Base-by-base conservation (phyloP, 1,284 basidiomycete genomes). In the Tylopilus orsonianus region DNA sequence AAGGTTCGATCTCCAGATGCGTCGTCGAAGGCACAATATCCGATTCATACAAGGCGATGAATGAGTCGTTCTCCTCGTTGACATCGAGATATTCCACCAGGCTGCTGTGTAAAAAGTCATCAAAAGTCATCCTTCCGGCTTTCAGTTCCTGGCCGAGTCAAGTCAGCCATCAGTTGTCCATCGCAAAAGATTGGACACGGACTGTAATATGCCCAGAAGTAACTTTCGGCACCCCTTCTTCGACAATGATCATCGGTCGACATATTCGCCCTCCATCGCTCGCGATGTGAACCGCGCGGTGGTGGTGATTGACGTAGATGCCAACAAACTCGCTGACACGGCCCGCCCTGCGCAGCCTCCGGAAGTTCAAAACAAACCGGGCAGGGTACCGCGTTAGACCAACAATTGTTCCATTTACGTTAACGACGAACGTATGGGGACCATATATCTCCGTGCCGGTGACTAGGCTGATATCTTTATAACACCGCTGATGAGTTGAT, bases 1-100 rank as follows among this genome's bases (percentile, higher is more conserved):
- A 99, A 0, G 97, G 97, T 64, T 99, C 96, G 53, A 99, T 99
- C 70, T 99, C 97, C 23, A 99, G 81, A 71, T 99, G 97, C 0
- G 97, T 99, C 5, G 93, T 94, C 7, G 79, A 67, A 22, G 81
- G 74, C 18, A 84, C 82, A 59, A 99, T 92, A 65, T 96, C 86
- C 40, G 78, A 71, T 71, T 99, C 97, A 71, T 98, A 97, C 19
- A 99, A 78, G 0, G 97, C 95, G 56, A 99, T 97, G 69, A 90
- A 90, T 16, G 94, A 90, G 71, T 99, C 97, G 67, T 99, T 99
- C 72, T 99, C 97, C 70, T 99, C 97, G 68, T 99, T 99, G 53
- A 98, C 96, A 65, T 99, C 97, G 39, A 99, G 83, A 66, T 99
- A 99, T 69, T 99, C 97, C 56, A 99, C 91, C n/a, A 99, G 78